Base-by-base conservation (phyloP, 116 monocot species). In the Trichopus zeylanicus region DNA sequence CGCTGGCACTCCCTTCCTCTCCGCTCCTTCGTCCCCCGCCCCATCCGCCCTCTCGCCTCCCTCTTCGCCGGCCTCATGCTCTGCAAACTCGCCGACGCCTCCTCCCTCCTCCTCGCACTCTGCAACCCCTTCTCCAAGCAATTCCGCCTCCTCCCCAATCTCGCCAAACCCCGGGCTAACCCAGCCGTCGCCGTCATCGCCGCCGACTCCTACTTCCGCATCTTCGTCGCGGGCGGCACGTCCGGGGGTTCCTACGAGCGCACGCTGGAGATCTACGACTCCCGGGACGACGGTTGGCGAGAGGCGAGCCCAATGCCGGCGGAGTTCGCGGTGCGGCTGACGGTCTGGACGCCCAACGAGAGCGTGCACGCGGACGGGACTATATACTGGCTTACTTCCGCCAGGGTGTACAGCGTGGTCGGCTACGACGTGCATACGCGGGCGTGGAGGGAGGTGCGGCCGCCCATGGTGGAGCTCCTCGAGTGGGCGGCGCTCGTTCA, bases 281-380 rank as follows among this genome's bases (percentile, higher is more conserved):
- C 73, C 3, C 16, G 47, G 38, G 28, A 7, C 28, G 60, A 48
- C 21, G 25, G 47, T 7, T 82, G 81, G 81, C 29, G 49, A 18
- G 11, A 23, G 31, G 61, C 30, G 28, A 77, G 81, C 24, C 4
- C 65, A 9, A 73, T 77, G 69, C 76, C 81, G 22, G 31, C 57
- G 29, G 73, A 77, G 26, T 73, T 73, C 30, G 73, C 77, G 6
- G 73, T 73, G 53, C 51, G 76, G 48, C 53, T 82, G 46, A 82
- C 73, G 21, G 81, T 82, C 20, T 82, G 81, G 81, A 77, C 81
- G 31, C 77, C 69, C 1, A 55, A 67, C 66, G 73, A 77, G 56
- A 65, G 73, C 39, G 77, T 82, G 52, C 46, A 67, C 52, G 73
- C 69, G 37, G 57, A 59, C 32, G 77, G 73, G 15, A 56, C 25